Evolutionary conservation across 768 basidiomycete genomes (phyloP).

Genomic region (Clitopilus passeckerianus): DNA sequence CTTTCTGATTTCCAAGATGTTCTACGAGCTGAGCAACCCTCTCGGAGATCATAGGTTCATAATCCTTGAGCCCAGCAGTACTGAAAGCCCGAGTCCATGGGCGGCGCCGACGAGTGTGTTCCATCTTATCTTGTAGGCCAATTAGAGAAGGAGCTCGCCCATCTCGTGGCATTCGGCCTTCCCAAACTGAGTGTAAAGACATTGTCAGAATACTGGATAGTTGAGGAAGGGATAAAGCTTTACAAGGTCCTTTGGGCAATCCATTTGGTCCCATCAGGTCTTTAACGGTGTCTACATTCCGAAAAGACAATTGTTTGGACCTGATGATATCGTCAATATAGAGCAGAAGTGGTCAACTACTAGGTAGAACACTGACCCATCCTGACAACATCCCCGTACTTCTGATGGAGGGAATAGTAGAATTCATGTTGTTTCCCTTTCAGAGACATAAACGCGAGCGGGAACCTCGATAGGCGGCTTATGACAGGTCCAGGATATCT

Average conservation of each 20-base stretch:
- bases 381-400: neutral
- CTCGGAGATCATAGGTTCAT: slow-evolving; percentile 30
- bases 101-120: slow-evolving; percentile 26
- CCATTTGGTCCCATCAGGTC: slow-evolving; percentile 32
- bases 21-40: slow-evolving; percentile 37
- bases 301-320: slow-evolving; percentile 25
- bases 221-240: neutral
- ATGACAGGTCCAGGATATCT: neutral
- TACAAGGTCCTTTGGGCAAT: slow-evolving; percentile 40
- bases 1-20: slow-evolving; percentile 19
- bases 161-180: slow-evolving; percentile 22
- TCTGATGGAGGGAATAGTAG: slow-evolving; percentile 5
- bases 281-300: neutral
- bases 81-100: slow-evolving; percentile 32
- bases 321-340: slow-evolving; percentile 13
- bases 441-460: neutral
- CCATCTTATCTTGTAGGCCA: slow-evolving; percentile 14
- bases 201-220: neutral
- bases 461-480: neutral
- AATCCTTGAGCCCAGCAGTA: slow-evolving; percentile 31
- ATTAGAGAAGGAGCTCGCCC: slow-evolving; percentile 13
- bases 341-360: neutral
- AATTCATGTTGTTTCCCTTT: slow-evolving; percentile 5
- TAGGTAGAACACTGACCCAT: neutral
- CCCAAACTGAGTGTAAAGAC: slow-evolving; percentile 24